Percentiles rank a stretch among this genome's conserved stretches.
phyloP scores from a whole-genome alignment of 768 basidiomycete genomes.

The Exidia glandulosa region DNA sequence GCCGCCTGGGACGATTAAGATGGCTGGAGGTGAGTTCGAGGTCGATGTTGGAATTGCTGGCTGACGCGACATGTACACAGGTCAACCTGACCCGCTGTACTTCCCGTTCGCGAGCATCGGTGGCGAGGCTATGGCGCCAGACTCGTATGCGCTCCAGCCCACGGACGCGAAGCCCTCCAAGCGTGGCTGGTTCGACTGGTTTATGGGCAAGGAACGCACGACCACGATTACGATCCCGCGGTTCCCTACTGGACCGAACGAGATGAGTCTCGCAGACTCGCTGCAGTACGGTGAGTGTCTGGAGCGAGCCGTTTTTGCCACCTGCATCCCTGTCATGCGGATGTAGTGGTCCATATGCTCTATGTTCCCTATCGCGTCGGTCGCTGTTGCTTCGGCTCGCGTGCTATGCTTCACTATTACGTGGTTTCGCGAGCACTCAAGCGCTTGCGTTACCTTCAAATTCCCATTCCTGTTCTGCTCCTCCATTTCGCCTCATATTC shows the following conservation, averaged over 20 bases:
- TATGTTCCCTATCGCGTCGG: no score
- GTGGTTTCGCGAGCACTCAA: no score
- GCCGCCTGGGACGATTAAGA: constrained; percentile 39
- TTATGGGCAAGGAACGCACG: constrained; percentile 34
- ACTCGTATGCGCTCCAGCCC: constrained; percentile 41
- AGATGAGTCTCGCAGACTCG: constrained; percentile 48
- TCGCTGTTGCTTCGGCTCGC: not conserved
- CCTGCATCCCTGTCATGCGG: no score
- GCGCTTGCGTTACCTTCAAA: no score
- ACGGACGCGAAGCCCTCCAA: constrained; percentile 16
- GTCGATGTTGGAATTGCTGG: constrained; percentile 1
- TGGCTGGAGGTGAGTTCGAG: constrained; percentile 53
- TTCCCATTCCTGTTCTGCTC: no score
- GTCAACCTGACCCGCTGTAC: constrained; percentile 53
- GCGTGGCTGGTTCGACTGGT: constrained; percentile 46
- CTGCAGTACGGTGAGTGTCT: constrained; percentile 53
- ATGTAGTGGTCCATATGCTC: no score
- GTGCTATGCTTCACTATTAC: no score
- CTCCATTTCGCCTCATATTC: no score
- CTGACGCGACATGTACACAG: constrained; percentile 22
- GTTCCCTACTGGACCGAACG: constrained; percentile 32
- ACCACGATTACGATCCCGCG: constrained; percentile 48
- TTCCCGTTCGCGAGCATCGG: constrained; percentile 60
- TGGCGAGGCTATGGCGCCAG: constrained; percentile 38
- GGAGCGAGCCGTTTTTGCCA: no score